Evolutionary conservation across 352 stramenopile species (phyloP), one percentile per base, ranked within the genome.

Genomic region (Phytophthora rubi): DNA sequence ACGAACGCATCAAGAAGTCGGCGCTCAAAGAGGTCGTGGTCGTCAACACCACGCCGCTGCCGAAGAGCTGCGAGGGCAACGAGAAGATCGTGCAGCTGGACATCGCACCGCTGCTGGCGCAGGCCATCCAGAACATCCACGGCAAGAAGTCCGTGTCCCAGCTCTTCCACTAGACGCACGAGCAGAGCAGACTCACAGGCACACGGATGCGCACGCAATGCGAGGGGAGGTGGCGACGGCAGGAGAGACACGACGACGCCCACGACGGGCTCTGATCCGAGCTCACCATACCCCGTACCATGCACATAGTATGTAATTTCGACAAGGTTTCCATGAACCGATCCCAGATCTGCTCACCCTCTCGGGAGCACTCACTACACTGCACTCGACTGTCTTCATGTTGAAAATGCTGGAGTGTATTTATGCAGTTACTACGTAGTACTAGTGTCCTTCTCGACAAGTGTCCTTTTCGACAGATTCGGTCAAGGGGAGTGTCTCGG

Each of bases 111-210:
- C 85, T 99, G 2, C 80, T 99, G 33, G 98, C 98, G 15, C 95
- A 99, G 74, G 97, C 98, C n/a, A 99, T 99, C 76, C 97, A 98
- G 82, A 99, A 99, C 83, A 99, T 99, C 80, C 98, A 99, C 86
- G 92, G 97, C 76, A 99, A 99, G 83, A 99, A 99, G 85, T 99
- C 96, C 73, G 98, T 99, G 63, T 99, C 98, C 37, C 98, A 98
- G 76, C 91, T 99, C 32, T 99, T 99, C 84, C 99, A 99, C 79
- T 99, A 99, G 75, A 77, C 49, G 51, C 62, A 59, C 8, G 26
- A 64, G 51, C 26, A 35, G 44, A 67, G 8, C 52, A 48, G 58
- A 59, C 54, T 54, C 44, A 26, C 71, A 75, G 51, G 23, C 52
- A 73, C 16, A 71, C 57, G 62, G 52, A 65, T 74, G 70, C 28